Evolutionary conservation across 495 filamentous ascomycete species (phyloP), one percentile per base, ranked within the genome.

Genomic region (Gamarada debralockiae): DNA sequence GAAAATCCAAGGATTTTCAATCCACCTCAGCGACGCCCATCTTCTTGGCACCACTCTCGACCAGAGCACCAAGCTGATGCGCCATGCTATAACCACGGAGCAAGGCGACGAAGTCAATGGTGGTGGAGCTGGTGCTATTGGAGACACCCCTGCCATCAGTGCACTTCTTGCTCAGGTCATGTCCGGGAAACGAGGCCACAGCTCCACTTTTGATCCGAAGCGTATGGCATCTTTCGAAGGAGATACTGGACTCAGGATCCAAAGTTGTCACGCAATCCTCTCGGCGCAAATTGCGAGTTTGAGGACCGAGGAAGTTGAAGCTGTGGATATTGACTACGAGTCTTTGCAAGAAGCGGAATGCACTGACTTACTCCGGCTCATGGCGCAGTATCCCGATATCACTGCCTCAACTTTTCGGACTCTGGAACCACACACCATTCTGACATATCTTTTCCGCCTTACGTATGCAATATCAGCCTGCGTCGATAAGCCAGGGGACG

Each of bases 161-260:
- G 75, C 82, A 39, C 81, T 87, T 50, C 84, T 87, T 81, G 81
- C 87, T 27, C 84, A 89, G 60, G 84, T 86, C 60, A 84, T 86
- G 76, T 77, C 72, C 57, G 79, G 80, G 56, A 86, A 84, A 75
- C 84, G 81, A 54, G 73, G 84, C 61, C 83, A 87, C 68, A 76
- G 77, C 57, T 8, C 8, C n/a, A 72, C 74, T 57, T 85, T 88
- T 67, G 83, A 86, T 71, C 69, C 85, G 49, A 78, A 85, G 39
- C 73, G 74, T 50, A 84, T 87, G 82, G 79, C 76, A 18, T 83
- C 80, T 18, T 86, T 86, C 60, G 83, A 86, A 68, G 83, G 82
- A 58, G 82, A 86, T 66, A 86, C 84, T 3, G 84, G 84, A 14
- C 82, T 82, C n/a, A 83, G 83, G 63, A 72, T 88, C 47, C 84